Base-by-base conservation (phyloP, 352 stramenopile species). In the Globisporangium solare region DNA sequence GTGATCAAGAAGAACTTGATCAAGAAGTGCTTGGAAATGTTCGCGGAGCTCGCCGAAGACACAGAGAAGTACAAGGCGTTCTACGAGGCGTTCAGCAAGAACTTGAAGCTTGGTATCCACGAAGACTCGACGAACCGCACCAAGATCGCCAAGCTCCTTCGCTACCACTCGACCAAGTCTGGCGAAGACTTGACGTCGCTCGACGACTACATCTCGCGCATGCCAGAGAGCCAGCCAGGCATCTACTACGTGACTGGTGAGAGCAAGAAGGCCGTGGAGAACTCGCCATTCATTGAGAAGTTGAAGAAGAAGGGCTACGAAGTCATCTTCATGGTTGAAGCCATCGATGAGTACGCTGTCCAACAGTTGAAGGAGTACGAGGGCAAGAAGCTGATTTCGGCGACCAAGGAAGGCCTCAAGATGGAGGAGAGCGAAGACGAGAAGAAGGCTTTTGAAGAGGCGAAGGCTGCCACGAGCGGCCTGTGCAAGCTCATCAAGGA, bases 231-330 rank as follows among this genome's bases (percentile, higher is more conserved):
- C 68, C 97, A 99, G 83, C 90, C 96, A 37, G 97, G 97, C 58
- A 99, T 99, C 71, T 99, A 99, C 92, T 99, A 99, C 92, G 96
- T 99, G 57, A 99, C 97, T 59, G 97, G 97, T 51, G 97, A 99
- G 80, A 98, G 86, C 68, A 98, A 99, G 89, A 96, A 98, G 72
- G 90, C 93, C n/a, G 97, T 99, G 42, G 95, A 99, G 83, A 98
- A 97, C 73, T 99, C 95, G 43, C 97, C 97, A 32, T 99, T 99
- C 93, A 96, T 99, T 70, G 97, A 99, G 88, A 98, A 98, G 80
- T 87, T 99, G 37, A 99, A 99, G 90, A 99, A 99, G 91, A 99
- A 99, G 95, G 97, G 96, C 60, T 98, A 99, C 66, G 97, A 99
- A 81, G 96, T 99, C 39, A 69, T 99, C 17, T 99, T 95, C 94